These are phyloP conservation scores for Paracoccidioides brasiliensis DNA, from an alignment of 2,329 filamentous ascomycete genomes.

Conservation along the genomic window DNA sequence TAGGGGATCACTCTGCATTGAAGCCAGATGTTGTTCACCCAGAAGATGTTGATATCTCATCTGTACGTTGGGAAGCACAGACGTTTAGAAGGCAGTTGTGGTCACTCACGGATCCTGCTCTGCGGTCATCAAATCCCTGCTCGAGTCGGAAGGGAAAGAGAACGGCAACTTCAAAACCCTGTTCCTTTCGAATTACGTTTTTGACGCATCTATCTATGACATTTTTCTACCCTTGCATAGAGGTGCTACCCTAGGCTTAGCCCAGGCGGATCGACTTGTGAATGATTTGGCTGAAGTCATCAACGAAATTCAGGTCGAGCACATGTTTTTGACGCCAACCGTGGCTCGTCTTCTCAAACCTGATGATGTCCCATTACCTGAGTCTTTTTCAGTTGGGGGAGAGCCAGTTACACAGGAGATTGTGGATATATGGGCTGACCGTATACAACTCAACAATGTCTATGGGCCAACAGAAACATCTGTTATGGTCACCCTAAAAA, in stretches of 20 bases:
- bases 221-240: constrained; percentile 21
- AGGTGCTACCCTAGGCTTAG: constrained; percentile 29
- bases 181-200: constrained; percentile 35
- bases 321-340: constrained; percentile 43
- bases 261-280: constrained; percentile 23
- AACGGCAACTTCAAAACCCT: constrained; percentile 18
- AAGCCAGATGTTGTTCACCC: too few species aligned
- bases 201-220: constrained; percentile 33
- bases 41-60: constrained; percentile 18
- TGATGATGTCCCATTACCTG: constrained; percentile 22
- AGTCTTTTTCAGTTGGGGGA: constrained; percentile 23
- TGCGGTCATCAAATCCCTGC: constrained; percentile 19
- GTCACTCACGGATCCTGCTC: constrained; percentile 28
- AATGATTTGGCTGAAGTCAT: constrained; percentile 17
- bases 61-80: constrained; percentile 23
- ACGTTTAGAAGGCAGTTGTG: constrained; percentile 23
- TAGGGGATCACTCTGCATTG: too few species aligned
- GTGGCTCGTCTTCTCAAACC: constrained; percentile 33
- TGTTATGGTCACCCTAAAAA: too few species aligned
- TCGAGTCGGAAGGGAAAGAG: constrained; percentile 14
- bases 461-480: too few species aligned
- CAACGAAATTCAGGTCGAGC: constrained; percentile 17
- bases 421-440: too few species aligned
- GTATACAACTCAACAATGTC: too few species aligned
- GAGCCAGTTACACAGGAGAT: constrained; percentile 21